These are phyloP conservation scores for Coemansia sp. DNA, from an alignment of 192 early-diverging fungal species.

Conservation along the genomic window DNA sequence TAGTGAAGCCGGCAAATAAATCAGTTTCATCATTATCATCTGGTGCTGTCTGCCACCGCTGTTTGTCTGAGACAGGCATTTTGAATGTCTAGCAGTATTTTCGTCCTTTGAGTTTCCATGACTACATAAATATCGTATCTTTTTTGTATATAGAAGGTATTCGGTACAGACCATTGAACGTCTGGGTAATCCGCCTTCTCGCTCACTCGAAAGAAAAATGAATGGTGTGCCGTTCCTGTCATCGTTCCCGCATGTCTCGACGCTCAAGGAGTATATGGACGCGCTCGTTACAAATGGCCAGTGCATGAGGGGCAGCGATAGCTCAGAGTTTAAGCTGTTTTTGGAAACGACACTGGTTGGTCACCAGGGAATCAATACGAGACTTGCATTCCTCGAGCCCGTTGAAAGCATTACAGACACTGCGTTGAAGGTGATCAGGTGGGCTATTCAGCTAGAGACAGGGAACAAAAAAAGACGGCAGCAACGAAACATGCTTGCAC, in stretches of 20 bases:
- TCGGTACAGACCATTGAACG: neutral
- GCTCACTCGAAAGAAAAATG: slow-evolving; percentile 4
- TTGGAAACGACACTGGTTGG: slow-evolving; percentile 38
- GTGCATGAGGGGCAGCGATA: slow-evolving; percentile 15
- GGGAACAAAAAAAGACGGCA: neutral
- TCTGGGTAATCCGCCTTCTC: slow-evolving; percentile 4
- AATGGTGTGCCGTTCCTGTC: neutral
- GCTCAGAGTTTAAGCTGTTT: slow-evolving; percentile 23
- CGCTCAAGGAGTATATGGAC: slow-evolving; percentile 40
- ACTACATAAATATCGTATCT: too few relatives aligned
- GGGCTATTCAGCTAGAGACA: slow-evolving; percentile 16
- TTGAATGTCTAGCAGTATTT: too few relatives aligned
- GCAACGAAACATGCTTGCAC: slow-evolving; percentile 31
- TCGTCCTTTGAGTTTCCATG: too few relatives aligned
- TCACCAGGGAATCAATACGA: slow-evolving; percentile 10
- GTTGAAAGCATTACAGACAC: slow-evolving; percentile 36
- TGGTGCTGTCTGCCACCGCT: too few relatives aligned
- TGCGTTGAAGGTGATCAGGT: slow-evolving; percentile 22
- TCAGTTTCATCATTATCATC: too few relatives aligned
- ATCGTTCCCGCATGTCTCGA: slow-evolving; percentile 18
- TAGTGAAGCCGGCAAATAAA: too few relatives aligned
- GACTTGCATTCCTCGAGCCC: slow-evolving; percentile 24
- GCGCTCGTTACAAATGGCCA: slow-evolving; percentile 21
- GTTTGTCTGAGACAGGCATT: too few relatives aligned
- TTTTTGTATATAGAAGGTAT: neutral